A percentile compares a stretch with the other conserved stretches of the same genome.
These are phyloP conservation scores for Phellinidium pouzarii DNA, from an alignment of 1,284 basidiomycete species.

Conservation along the genomic window DNA sequence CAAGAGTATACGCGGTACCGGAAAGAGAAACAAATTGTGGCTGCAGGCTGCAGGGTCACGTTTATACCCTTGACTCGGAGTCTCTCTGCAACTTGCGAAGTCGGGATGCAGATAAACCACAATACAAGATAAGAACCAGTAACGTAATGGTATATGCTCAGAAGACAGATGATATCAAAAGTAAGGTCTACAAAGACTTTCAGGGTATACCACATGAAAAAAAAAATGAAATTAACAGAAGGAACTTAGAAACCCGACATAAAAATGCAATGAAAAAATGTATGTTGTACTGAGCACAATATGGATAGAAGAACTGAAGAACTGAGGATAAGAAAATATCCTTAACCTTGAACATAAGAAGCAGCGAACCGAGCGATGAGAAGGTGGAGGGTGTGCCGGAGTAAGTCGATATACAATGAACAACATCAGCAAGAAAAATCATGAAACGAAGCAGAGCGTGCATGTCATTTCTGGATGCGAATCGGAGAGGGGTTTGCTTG, in stretches of 20 bases:
- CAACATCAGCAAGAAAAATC: background rate
- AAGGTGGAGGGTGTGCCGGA: too few species aligned
- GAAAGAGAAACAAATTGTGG: too few species aligned
- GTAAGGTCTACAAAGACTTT: background rate
- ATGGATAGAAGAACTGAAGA: background rate
- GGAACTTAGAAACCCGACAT: background rate
- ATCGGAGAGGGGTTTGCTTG: conserved; percentile 6
- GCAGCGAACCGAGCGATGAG: too few species aligned
- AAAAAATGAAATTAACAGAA: conserved; percentile 2
- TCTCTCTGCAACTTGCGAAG: too few species aligned
- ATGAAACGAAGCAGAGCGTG: background rate
- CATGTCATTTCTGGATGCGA: conserved; percentile 16
- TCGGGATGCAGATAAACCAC: too few species aligned
- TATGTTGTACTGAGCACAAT: background rate
- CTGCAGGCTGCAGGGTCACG: too few species aligned
- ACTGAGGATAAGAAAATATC: background rate
- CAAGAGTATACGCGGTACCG: too few species aligned
- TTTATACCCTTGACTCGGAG: too few species aligned
- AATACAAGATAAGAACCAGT: too few species aligned
- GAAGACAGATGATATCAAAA: background rate
- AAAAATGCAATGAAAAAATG: background rate
- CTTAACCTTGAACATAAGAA: background rate
- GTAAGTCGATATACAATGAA: too few species aligned
- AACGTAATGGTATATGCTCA: background rate
- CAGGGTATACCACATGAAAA: background rate